phyloP scores from a whole-genome alignment of 1,284 basidiomycete species.

The Naganishia albida region DNA sequence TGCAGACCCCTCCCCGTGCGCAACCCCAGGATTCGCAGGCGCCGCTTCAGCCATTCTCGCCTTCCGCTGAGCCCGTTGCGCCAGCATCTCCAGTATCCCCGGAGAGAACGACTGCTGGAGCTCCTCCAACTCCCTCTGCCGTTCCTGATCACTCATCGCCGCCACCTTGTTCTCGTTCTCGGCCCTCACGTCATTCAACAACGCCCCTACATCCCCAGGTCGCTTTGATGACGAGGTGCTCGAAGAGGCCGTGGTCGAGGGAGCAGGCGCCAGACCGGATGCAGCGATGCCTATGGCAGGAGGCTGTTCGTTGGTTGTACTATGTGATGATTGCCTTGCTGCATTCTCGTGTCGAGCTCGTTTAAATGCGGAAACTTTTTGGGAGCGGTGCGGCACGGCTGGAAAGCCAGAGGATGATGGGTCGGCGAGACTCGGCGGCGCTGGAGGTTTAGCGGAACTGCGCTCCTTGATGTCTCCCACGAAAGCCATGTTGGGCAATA shows the following conservation, averaged over 20 bases:
- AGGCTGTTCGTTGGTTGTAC: slow-evolving; percentile 5
- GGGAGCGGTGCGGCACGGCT: slow-evolving; percentile 29
- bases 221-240: not conserved
- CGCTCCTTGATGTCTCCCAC: slow-evolving; percentile 24
- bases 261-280: slow-evolving; percentile 7
- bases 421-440: not conserved
- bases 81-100: slow-evolving; percentile 63
- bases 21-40: not conserved
- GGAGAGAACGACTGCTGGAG: slow-evolving; percentile 69
- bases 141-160: slow-evolving; percentile 63
- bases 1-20: not conserved
- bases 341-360: slow-evolving; percentile 17
- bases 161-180: slow-evolving; percentile 63
- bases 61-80: slow-evolving; percentile 57
- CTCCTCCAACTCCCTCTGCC: slow-evolving; percentile 62
- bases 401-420: slow-evolving; percentile 30
- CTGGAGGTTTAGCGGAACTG: slow-evolving; percentile 4
- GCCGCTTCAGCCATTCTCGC: slow-evolving; percentile 24
- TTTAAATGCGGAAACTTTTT: slow-evolving; percentile 33
- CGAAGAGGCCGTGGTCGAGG: not conserved
- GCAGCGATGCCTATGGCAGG: slow-evolving; percentile 10
- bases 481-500: slow-evolving; percentile 5
- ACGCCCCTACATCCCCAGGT: not conserved
- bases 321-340: not conserved
- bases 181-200: slow-evolving; percentile 44